Conservation (phyloP, 805 yeast genomes). For the Kazachstania martiniae region DNA sequence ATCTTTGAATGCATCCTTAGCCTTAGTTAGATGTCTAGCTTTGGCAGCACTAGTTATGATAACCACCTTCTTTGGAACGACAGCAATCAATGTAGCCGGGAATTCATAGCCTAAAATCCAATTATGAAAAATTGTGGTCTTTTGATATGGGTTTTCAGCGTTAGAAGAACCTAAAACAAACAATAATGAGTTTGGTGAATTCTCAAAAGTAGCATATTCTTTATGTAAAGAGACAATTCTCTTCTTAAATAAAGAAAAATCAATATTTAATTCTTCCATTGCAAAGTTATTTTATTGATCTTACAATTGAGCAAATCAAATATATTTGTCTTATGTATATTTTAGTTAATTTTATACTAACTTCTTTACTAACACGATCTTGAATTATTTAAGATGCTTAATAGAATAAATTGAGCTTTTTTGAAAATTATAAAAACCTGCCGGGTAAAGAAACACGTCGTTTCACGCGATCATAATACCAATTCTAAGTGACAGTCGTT, state of each 20-base stretch:
- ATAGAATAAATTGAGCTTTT: too few species aligned
- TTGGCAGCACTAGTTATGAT: conserved; percentile 77
- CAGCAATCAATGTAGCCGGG: conserved; percentile 73
- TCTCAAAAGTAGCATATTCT: conserved; percentile 19
- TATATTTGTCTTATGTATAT: too few species aligned
- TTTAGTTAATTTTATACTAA: too few species aligned
- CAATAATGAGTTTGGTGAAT: conserved; percentile 37
- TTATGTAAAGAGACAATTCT: conserved; percentile 22
- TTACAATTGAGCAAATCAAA: too few species aligned
- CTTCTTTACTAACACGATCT: too few species aligned
- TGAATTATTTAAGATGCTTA: too few species aligned
- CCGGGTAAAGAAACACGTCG: too few species aligned
- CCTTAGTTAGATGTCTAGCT: conserved; percentile 53
- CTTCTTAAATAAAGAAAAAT: conserved; percentile 20
- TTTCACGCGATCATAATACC: too few species aligned
- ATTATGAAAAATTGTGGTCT: conserved; percentile 74
- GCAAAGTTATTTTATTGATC: too few species aligned
- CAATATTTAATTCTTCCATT: conserved; percentile 27
- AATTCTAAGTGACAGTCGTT: too few species aligned
- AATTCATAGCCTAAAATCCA: conserved; percentile 95
- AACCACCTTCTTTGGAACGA: conserved; percentile 47
- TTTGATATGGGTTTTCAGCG: conserved; percentile 82
- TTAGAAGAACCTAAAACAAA: conserved; percentile 77
- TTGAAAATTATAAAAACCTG: too few species aligned
- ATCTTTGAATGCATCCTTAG: conserved; percentile 33